Evolutionary conservation across 1,139 yeast species (phyloP).

Genomic region (Blastobotrys indianensis): DNA sequence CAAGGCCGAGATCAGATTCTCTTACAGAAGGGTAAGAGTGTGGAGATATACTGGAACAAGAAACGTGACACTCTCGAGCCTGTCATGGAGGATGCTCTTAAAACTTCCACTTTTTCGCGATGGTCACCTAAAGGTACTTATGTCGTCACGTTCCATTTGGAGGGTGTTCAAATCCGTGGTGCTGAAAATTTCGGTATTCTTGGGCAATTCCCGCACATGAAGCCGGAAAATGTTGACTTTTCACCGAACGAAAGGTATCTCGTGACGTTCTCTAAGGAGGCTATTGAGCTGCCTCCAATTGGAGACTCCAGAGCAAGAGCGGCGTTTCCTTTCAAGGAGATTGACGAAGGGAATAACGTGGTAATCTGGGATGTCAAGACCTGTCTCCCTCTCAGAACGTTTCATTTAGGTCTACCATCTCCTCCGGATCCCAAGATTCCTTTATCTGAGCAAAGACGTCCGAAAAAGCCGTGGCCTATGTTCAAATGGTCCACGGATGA

Average conservation of each 20-base stretch:
- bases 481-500: slow-evolving; percentile 96
- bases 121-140: slow-evolving; percentile 95
- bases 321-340: slow-evolving; percentile 76
- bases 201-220: slow-evolving; percentile 79
- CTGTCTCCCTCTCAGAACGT: slow-evolving; percentile 80
- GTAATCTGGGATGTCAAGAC: slow-evolving; percentile 90
- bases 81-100: slow-evolving; percentile 58
- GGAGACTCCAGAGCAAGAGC: slow-evolving; percentile 48
- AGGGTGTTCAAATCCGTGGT: slow-evolving; percentile 97
- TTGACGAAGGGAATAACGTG: slow-evolving; percentile 87
- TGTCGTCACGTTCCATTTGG: slow-evolving; percentile 82
- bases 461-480: slow-evolving; percentile 90
- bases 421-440: slow-evolving; percentile 29
- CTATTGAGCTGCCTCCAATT: slow-evolving; percentile 63
- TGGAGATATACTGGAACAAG: slow-evolving; percentile 86
- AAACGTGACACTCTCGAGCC: slow-evolving; percentile 69
- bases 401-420: slow-evolving; percentile 51
- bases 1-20: slow-evolving; percentile 88
- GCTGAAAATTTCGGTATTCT: slow-evolving; percentile 68
- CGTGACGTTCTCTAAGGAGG: slow-evolving; percentile 86
- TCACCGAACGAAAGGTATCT: slow-evolving; percentile 88
- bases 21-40: slow-evolving; percentile 72
- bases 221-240: slow-evolving; percentile 83
- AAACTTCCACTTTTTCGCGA: slow-evolving; percentile 82
- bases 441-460: slow-evolving; percentile 45